These are phyloP conservation scores for Schizonepeta tenuifolia DNA, from an alignment of 257 asterid genomes.

Conservation along the genomic window DNA sequence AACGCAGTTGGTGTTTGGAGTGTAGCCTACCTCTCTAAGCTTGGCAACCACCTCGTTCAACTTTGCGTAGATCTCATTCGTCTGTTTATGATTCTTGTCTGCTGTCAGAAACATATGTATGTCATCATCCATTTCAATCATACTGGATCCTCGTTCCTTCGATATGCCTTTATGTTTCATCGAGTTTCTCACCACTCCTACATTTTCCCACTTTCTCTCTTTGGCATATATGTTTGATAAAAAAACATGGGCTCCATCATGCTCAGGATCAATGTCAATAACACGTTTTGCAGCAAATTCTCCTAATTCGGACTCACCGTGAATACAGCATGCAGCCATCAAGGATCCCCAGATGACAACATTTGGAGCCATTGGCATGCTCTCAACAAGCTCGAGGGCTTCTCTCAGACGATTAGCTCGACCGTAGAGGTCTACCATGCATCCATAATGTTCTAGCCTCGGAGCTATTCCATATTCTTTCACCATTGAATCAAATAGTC, in stretches of 20 bases:
- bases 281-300: conserved; percentile 71
- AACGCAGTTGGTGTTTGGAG: conserved; percentile 51
- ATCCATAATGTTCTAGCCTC: conserved; percentile 72
- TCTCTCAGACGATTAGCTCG: conserved; percentile 61
- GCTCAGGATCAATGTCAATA: conserved; percentile 70
- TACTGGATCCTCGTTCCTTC: conserved; percentile 68
- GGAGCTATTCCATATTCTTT: conserved; percentile 61
- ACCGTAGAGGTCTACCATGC: conserved; percentile 82
- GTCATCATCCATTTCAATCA: conserved; percentile 52
- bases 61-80: conserved; percentile 56
- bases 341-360: conserved; percentile 77
- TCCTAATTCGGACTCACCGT: conserved; percentile 67
- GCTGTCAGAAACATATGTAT: conserved; percentile 65
- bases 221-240: conserved; percentile 69
- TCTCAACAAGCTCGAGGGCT: conserved; percentile 67
- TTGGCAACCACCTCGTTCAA: conserved; percentile 55
- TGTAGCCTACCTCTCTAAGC: conserved; percentile 55
- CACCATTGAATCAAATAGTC: conserved; percentile 59
- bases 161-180: conserved; percentile 55
- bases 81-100: conserved; percentile 54
- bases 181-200: conserved; percentile 48
- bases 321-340: conserved; percentile 74
- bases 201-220: conserved; percentile 60
- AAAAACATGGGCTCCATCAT: conserved; percentile 80
- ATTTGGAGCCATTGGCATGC: conserved; percentile 81